Percentiles rank a stretch among this genome's conserved stretches.
Evolutionary conservation across 2,329 filamentous ascomycete genomes (phyloP).

Genomic region (Diplodia corticola): DNA sequence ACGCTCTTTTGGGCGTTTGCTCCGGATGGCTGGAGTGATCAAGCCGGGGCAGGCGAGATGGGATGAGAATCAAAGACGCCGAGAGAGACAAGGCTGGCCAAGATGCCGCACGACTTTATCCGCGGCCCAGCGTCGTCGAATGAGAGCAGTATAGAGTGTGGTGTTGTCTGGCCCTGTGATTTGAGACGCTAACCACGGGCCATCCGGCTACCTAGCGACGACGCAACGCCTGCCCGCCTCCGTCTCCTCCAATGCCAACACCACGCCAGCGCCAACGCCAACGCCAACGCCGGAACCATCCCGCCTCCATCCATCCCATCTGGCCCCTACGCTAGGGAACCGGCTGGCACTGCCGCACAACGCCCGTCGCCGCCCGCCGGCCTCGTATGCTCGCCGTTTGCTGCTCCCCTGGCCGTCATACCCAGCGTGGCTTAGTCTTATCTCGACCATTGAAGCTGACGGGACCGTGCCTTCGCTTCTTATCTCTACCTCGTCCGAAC

Average conservation of each 20-base stretch:
- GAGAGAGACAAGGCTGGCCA: not conserved
- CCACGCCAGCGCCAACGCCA: not conserved
- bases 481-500: not conserved
- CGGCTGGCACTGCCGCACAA: not conserved
- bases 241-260: too few relatives aligned
- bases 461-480: constrained; percentile 1
- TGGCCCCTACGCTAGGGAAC: not conserved
- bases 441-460: not conserved
- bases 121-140: not conserved
- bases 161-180: not conserved
- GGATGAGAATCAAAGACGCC: not conserved
- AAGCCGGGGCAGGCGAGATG: not conserved
- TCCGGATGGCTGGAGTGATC: not conserved
- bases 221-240: too few relatives aligned
- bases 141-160: too few relatives aligned
- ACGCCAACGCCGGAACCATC: not conserved
- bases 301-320: not conserved
- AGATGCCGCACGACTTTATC: not conserved
- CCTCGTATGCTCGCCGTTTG: not conserved
- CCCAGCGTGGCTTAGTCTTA: not conserved
- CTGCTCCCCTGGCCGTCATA: not conserved
- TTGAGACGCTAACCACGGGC: not conserved
- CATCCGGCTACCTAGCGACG: not conserved
- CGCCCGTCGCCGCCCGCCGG: not conserved
- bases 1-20: not conserved